Percentiles rank a stretch among this genome's conserved stretches.
These are phyloP conservation scores for Fagopyrum homotropicum DNA, from an alignment of 148 eudicot genomes.

Conservation along the genomic window DNA sequence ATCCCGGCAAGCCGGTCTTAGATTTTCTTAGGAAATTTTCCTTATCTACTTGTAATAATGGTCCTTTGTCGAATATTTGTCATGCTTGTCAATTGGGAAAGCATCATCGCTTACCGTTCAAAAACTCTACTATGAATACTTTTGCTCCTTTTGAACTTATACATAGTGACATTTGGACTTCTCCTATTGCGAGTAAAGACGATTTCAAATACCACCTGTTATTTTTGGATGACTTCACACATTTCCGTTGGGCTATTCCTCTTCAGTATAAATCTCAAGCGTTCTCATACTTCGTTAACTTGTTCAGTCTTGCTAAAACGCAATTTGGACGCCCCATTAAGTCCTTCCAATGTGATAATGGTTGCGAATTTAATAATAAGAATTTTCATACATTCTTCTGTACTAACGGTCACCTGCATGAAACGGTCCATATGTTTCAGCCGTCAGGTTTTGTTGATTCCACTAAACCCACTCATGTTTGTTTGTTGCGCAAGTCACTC, in stretches of 20 bases:
- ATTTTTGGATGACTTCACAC: too few relatives aligned
- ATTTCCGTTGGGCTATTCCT: too few relatives aligned
- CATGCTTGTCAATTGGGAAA: background rate
- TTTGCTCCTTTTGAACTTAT: background rate
- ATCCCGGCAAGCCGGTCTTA: too few relatives aligned
- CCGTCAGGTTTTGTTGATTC: background rate
- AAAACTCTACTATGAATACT: background rate
- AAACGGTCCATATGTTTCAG: background rate
- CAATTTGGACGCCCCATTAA: background rate
- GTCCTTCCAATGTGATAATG: background rate
- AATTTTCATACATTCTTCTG: background rate
- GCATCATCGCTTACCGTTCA: background rate
- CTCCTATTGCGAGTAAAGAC: too few relatives aligned
- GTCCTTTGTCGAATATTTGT: too few relatives aligned
- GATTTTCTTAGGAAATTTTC: too few relatives aligned
- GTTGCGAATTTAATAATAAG: background rate
- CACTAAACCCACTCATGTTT: background rate
- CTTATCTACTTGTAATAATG: too few relatives aligned
- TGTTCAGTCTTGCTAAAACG: background rate
- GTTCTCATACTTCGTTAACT: background rate
- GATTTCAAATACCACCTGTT: too few relatives aligned
- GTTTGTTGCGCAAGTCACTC: background rate
- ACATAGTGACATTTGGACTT: too few relatives aligned
- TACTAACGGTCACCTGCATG: background rate
- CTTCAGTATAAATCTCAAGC: background rate